Percentiles rank a stretch among this genome's conserved stretches.
Evolutionary conservation across 257 asterid species (phyloP).

Genomic region (Solanum rostratum): DNA sequence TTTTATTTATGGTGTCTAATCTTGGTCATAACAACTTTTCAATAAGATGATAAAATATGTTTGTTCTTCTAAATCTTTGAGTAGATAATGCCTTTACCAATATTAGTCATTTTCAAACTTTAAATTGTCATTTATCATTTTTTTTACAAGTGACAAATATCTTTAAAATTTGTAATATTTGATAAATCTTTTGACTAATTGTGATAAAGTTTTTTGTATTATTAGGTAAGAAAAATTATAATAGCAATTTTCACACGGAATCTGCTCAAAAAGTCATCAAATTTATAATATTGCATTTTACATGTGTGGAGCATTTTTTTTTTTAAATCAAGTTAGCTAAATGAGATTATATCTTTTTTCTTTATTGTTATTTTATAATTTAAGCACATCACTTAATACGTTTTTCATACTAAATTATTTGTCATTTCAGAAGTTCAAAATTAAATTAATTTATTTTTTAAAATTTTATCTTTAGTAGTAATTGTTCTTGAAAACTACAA

Average conservation of each 20-base stretch:
- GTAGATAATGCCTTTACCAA: too few species aligned
- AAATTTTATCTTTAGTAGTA: background rate
- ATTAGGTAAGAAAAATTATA: background rate
- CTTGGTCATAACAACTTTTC: too few species aligned
- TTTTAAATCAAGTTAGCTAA: background rate
- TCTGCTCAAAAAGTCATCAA: background rate
- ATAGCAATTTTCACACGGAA: background rate
- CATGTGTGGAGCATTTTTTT: background rate
- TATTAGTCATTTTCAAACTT: too few species aligned
- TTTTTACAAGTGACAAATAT: too few species aligned
- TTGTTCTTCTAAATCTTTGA: too few species aligned
- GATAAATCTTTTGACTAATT: background rate
- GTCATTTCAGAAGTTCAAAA: background rate
- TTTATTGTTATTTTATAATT: too few species aligned
- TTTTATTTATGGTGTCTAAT: too few species aligned
- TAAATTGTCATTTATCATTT: too few species aligned
- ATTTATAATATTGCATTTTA: background rate
- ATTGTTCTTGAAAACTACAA: background rate
- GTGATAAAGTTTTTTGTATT: background rate
- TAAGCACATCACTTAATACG: background rate
- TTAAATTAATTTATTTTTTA: background rate
- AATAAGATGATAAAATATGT: too few species aligned
- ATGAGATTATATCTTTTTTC: background rate
- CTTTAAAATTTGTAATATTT: too few species aligned
- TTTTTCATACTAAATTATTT: background rate